Conservation (phyloP, 345 rosid species). For the Salix brachista region DNA sequence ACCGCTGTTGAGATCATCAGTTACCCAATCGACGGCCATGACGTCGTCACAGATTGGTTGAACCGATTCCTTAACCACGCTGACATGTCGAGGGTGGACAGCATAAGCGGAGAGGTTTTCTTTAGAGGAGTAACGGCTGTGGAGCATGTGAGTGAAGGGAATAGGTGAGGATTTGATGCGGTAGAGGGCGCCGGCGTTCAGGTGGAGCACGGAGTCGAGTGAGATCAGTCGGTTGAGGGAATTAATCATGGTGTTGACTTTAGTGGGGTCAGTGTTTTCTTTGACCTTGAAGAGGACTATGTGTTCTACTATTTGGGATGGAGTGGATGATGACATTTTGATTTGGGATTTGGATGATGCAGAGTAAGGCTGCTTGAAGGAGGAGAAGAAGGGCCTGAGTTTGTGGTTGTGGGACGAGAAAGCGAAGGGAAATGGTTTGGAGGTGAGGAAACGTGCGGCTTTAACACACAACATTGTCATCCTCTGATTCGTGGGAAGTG, state of each 20-base stretch:
- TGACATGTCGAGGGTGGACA: constrained; percentile 56
- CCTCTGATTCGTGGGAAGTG: background rate
- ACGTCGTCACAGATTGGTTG: constrained; percentile 65
- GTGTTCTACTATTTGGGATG: constrained; percentile 48
- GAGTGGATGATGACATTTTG: constrained; percentile 29
- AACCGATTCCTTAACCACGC: constrained; percentile 54
- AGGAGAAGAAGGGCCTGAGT: background rate
- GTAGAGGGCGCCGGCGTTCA: constrained; percentile 55
- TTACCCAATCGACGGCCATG: constrained; percentile 83
- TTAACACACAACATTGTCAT: constrained; percentile 25
- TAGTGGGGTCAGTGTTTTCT: constrained; percentile 36
- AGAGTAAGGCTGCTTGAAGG: constrained; percentile 17
- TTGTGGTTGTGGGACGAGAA: constrained; percentile 10
- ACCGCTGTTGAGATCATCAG: constrained; percentile 28
- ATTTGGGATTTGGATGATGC: background rate
- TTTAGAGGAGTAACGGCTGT: constrained; percentile 71
- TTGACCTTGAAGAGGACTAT: constrained; percentile 80
- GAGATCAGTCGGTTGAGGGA: constrained; percentile 51
- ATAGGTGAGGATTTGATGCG: constrained; percentile 39
- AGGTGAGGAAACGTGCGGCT: constrained; percentile 12
- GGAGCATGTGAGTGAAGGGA: constrained; percentile 78
- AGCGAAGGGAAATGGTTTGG: constrained; percentile 17
- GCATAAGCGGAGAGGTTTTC: constrained; percentile 51
- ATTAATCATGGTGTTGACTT: constrained; percentile 48
- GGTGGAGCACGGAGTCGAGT: constrained; percentile 57